Conservation (phyloP, 1,284 basidiomycete genomes). For the Apiotrichum siamense region DNA sequence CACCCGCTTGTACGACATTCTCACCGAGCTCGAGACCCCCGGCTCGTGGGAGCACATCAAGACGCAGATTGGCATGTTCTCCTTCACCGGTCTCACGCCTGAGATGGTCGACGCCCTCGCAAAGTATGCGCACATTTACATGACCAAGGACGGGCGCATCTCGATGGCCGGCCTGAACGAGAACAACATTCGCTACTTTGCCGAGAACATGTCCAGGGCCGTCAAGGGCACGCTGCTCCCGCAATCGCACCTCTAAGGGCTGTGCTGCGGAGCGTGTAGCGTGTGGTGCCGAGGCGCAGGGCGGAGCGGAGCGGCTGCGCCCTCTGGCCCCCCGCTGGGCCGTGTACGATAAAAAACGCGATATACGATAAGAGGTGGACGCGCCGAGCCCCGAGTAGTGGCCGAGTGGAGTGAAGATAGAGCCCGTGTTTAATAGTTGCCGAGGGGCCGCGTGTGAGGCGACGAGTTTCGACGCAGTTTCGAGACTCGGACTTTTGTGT, state of each 20-base stretch:
- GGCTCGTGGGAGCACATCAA: slow-evolving; percentile 95
- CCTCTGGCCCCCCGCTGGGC: too few species aligned
- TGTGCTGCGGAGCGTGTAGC: too few species aligned
- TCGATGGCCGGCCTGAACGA: slow-evolving; percentile 94
- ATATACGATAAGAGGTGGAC: too few species aligned
- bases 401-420: too few species aligned
- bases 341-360: not conserved
- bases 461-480: too few species aligned
- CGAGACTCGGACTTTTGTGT: too few species aligned
- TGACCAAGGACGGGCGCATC: slow-evolving; percentile 66
- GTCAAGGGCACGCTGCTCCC: slow-evolving; percentile 59
- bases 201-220: slow-evolving; percentile 71
- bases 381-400: too few species aligned
- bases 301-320: too few species aligned
- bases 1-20: slow-evolving; percentile 68
- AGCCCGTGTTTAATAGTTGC: too few species aligned
- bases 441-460: too few species aligned
- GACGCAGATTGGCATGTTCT: slow-evolving; percentile 73
- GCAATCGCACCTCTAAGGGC: not conserved
- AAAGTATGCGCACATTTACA: slow-evolving; percentile 88
- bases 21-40: slow-evolving; percentile 82
- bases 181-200: slow-evolving; percentile 82
- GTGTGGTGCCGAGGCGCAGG: too few species aligned
- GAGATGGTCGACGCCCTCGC: slow-evolving; percentile 81
- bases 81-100: slow-evolving; percentile 73